Evolutionary conservation across 164 flowering plant species (phyloP).

Genomic region (Magnolia kwangsiensis): DNA sequence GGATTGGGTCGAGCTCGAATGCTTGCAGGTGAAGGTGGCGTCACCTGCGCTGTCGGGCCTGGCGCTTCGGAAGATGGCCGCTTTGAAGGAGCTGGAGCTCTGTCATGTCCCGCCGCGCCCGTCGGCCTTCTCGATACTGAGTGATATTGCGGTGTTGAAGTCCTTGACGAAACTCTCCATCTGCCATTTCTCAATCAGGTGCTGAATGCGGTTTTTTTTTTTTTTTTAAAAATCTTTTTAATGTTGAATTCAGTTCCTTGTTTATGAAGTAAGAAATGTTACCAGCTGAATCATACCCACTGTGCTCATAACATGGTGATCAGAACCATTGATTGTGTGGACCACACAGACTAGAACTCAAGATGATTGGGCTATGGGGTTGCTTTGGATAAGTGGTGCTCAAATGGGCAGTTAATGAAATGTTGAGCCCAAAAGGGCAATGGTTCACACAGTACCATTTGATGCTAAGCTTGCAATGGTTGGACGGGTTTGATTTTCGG

Average conservation of each 20-base stretch:
- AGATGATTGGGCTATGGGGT: too few species aligned
- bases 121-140: slow-evolving; percentile 50
- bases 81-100: slow-evolving; percentile 82
- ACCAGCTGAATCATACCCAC: too few species aligned
- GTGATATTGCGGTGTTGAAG: slow-evolving; percentile 64
- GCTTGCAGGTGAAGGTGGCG: slow-evolving; percentile 72
- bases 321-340: too few species aligned
- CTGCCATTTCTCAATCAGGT: slow-evolving; percentile 89
- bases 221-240: background rate
- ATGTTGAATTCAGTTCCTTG: slow-evolving; percentile 1
- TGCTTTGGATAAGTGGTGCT: too few species aligned
- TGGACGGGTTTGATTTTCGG: too few species aligned
- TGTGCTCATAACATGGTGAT: too few species aligned
- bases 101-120: slow-evolving; percentile 62
- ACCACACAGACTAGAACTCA: too few species aligned
- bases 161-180: slow-evolving; percentile 74
- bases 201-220: background rate
- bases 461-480: too few species aligned
- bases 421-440: too few species aligned
- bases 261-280: background rate
- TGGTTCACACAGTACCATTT: too few species aligned
- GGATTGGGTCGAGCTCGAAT: slow-evolving; percentile 53
- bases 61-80: slow-evolving; percentile 51
- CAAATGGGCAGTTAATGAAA: too few species aligned
- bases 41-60: slow-evolving; percentile 55